Evolutionary conservation across 2,329 filamentous ascomycete genomes (phyloP).

Genomic region (Magnaporthiopsis incrustans): DNA sequence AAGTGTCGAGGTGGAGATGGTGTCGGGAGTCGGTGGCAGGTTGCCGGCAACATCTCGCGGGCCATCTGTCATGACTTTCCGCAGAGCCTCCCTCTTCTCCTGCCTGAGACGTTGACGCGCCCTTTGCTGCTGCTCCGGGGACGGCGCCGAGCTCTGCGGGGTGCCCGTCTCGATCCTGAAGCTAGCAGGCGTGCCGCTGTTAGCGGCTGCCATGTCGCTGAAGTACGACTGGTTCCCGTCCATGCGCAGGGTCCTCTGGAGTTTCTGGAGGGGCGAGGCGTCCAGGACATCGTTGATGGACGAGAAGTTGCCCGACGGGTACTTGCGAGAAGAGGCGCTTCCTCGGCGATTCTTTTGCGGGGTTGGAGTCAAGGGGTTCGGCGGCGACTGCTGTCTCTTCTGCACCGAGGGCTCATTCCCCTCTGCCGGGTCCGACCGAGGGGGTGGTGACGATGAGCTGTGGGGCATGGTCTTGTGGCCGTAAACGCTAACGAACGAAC

Average conservation of each 20-base stretch:
- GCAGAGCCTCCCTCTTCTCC: slow-evolving; percentile 39
- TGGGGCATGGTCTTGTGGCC: slow-evolving; percentile 32
- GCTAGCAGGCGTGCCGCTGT: slow-evolving; percentile 16
- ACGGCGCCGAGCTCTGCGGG: slow-evolving; percentile 11
- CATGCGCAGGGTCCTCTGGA: slow-evolving; percentile 28
- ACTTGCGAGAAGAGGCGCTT: slow-evolving; percentile 19
- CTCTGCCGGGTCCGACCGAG: slow-evolving; percentile 13
- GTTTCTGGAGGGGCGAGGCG: slow-evolving; percentile 40
- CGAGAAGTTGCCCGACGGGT: slow-evolving; percentile 28
- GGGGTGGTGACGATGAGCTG: slow-evolving; percentile 17
- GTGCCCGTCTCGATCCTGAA: slow-evolving; percentile 12
- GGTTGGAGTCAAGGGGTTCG: slow-evolving; percentile 11
- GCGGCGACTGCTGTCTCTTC: neutral
- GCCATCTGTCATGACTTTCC: slow-evolving; percentile 41
- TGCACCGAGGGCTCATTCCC: slow-evolving; percentile 8
- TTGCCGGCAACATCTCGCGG: slow-evolving; percentile 30
- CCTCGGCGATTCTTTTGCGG: slow-evolving; percentile 17
- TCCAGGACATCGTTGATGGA: slow-evolving; percentile 39
- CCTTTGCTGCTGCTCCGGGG: slow-evolving; percentile 2
- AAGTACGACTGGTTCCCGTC: neutral
- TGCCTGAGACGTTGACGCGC: slow-evolving; percentile 22
- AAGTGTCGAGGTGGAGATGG: slow-evolving; percentile 48
- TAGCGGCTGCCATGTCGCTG: slow-evolving; percentile 12
- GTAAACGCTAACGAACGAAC: slow-evolving; percentile 59
- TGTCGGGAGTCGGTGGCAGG: slow-evolving; percentile 52